Percentiles rank a stretch among this genome's conserved stretches.
phyloP scores from a whole-genome alignment of 225 moss, liverwort and hornwort species.

The Physcomitrellopsis africana region DNA sequence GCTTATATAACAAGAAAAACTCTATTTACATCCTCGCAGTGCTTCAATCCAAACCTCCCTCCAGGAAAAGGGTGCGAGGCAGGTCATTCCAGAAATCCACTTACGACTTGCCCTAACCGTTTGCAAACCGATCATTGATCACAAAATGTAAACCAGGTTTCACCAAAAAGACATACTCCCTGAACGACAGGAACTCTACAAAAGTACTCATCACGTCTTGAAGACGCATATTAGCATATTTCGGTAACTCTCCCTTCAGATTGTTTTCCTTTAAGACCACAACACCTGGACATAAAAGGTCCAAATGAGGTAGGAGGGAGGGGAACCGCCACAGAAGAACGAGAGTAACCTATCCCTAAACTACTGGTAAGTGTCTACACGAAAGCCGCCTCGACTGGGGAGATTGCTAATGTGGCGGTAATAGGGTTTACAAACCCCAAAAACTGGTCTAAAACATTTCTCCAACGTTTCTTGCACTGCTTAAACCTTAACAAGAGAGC shows the following conservation, averaged over 20 bases:
- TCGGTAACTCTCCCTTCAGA: too few species aligned
- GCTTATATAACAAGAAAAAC: neutral
- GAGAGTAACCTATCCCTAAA: too few species aligned
- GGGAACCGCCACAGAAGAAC: too few species aligned
- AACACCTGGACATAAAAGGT: too few species aligned
- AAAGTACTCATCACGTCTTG: neutral
- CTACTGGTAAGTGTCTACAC: neutral
- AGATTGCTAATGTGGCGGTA: neutral
- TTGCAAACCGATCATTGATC: conserved; percentile 1
- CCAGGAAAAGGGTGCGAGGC: neutral
- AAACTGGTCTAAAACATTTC: neutral
- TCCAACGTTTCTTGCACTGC: conserved; percentile 26
- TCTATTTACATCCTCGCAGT: neutral
- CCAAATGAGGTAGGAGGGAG: too few species aligned
- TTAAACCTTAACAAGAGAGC: conserved; percentile 20
- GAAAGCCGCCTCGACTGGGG: neutral
- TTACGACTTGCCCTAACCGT: conserved; percentile 40
- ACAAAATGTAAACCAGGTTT: conserved; percentile 4
- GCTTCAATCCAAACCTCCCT: neutral
- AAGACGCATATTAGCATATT: too few species aligned
- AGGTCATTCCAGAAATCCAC: neutral
- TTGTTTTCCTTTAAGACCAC: too few species aligned
- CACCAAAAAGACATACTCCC: conserved; percentile 4
- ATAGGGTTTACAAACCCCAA: neutral
- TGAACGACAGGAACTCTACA: neutral